Percentiles rank a stretch among this genome's conserved stretches.
These are phyloP conservation scores for Colletotrichum falcatum DNA, from an alignment of 2,329 filamentous ascomycete genomes.

Conservation along the genomic window DNA sequence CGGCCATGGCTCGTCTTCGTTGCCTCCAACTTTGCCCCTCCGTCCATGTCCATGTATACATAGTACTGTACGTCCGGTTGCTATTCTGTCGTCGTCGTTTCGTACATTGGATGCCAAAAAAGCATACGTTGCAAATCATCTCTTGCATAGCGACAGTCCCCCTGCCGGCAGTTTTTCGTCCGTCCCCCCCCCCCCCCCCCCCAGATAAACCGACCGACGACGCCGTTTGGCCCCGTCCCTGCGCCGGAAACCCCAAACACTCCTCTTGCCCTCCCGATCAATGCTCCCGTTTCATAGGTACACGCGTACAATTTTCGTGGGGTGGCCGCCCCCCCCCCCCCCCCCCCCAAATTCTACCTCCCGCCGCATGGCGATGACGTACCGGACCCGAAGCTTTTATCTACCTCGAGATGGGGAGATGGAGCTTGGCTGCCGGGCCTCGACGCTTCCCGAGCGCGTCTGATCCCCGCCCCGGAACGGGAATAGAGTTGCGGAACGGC, in stretches of 20 bases:
- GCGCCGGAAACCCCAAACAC: conserved; percentile 40
- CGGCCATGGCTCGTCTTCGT: neutral
- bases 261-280: conserved; percentile 31
- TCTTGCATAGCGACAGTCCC: neutral
- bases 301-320: conserved; percentile 20
- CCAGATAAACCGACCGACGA: conserved; percentile 10
- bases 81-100: neutral
- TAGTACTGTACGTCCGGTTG: no score
- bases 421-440: neutral
- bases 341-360: neutral
- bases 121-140: neutral
- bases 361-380: conserved; percentile 27
- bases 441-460: neutral
- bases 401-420: neutral
- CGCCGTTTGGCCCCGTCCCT: conserved; percentile 13
- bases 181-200: neutral
- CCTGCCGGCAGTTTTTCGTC: neutral
- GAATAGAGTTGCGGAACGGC: conserved; percentile 14
- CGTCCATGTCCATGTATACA: no score
- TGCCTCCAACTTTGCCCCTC: neutral
- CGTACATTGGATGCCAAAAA: neutral
- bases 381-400: conserved; percentile 2
- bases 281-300: conserved; percentile 40
- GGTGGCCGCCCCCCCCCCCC: conserved; percentile 5
- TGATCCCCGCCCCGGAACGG: neutral